Conservation (phyloP, 2,329 filamentous ascomycete genomes). For the Scedosporium aurantiacum region DNA sequence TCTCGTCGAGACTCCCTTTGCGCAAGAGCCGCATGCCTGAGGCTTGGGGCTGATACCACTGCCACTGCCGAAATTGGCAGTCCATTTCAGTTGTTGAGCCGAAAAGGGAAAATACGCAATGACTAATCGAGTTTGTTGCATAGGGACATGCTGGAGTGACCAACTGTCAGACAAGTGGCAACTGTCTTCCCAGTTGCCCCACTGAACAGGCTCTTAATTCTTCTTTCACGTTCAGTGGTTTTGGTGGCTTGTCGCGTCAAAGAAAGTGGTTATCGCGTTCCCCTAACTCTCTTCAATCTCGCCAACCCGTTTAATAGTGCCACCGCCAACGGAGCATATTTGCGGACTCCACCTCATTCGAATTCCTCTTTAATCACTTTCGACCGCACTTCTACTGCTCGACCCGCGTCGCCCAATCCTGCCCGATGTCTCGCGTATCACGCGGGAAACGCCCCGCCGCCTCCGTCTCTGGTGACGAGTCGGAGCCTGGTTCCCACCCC, state of each 20-base stretch:
- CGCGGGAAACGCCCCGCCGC: slow-evolving; percentile 5
- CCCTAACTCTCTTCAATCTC: not conserved
- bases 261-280: not conserved
- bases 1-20: too few species aligned
- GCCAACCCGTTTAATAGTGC: not conserved
- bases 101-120: too few species aligned
- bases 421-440: not conserved
- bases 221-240: not conserved
- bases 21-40: too few species aligned
- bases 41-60: too few species aligned
- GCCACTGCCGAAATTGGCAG: too few species aligned
- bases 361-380: not conserved
- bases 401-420: not conserved
- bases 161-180: not conserved
- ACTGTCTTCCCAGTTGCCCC: not conserved
- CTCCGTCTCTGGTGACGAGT: not conserved
- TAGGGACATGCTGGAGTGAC: too few species aligned
- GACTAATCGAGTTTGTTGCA: too few species aligned
- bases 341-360: not conserved
- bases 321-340: not conserved
- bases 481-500: not conserved
- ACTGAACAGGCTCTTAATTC: not conserved
- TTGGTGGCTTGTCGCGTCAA: not conserved
- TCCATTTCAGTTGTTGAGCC: too few species aligned
- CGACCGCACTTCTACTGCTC: not conserved